phyloP scores from a whole-genome alignment of 139 green algal species.

The Chlorella ohadii region DNA sequence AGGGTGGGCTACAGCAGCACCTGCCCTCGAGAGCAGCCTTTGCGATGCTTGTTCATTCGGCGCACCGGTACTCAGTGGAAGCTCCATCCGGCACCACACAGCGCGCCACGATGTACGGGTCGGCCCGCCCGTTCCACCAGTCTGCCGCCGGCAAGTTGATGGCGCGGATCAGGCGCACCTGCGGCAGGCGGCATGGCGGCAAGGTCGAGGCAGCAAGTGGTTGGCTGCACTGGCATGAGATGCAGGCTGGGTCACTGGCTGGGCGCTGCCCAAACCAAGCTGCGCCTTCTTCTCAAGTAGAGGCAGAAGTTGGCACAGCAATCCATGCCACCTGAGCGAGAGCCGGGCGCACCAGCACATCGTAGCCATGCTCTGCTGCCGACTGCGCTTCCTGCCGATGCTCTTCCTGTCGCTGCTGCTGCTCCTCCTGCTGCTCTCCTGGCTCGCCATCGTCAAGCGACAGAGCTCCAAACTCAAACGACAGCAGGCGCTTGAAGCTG shows the following conservation, averaged over 20 bases:
- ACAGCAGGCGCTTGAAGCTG: constrained; percentile 59
- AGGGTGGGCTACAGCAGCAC: too few relatives aligned
- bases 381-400: too few relatives aligned
- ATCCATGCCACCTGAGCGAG: neutral
- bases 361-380: neutral
- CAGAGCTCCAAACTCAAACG: constrained; percentile 81
- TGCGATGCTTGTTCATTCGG: too few relatives aligned
- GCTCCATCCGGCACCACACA: too few relatives aligned
- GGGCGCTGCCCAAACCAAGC: too few relatives aligned
- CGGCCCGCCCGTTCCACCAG: constrained; percentile 24
- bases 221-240: neutral
- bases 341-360: constrained; percentile 14
- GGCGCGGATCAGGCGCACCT: constrained; percentile 10
- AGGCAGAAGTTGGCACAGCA: too few relatives aligned
- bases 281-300: too few relatives aligned
- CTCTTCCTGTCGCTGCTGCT: neutral
- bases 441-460: constrained; percentile 63
- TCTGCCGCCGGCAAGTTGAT: constrained; percentile 1
- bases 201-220: neutral
- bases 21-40: too few relatives aligned
- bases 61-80: too few relatives aligned
- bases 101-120: constrained; percentile 17
- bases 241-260: too few relatives aligned
- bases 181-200: neutral
- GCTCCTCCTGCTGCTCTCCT: neutral